Evolutionary conservation across 2,329 filamentous ascomycete species (phyloP), one percentile per base, ranked within the genome.

Genomic region (Colletotrichum australisinense): DNA sequence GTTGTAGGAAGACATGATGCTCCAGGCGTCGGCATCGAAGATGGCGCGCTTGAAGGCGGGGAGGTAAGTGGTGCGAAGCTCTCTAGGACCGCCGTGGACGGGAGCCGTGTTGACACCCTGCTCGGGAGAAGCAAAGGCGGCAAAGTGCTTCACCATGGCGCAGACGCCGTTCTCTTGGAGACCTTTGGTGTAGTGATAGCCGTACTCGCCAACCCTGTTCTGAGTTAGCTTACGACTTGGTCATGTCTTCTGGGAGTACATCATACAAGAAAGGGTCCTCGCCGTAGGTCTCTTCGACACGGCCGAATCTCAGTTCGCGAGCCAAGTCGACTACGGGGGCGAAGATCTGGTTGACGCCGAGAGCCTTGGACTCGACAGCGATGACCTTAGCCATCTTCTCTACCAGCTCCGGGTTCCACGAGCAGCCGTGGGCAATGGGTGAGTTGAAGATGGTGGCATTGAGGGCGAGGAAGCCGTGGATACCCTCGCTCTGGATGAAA

Each of bases 381-480:
- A 94, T 94, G 22, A 88, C 86, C 4, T 84, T 83, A 7, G 86
- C 93, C 92, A 94, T 94, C 76, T 93, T 88, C 75, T 91, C 82
- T 4, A 94, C 84, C 16, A 94, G 81, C 53, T 84, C 86, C 0
- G 88, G 88, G 78, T 95, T 93, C 84, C 91, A 95, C 0, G 92
- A 92, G 78, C 92, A 94, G 19, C 90, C 93, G 66, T 93, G 89
- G 8, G 86, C 93, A 76, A 95, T 94, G 0, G 93, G 93, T 1
- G 91, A 93, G 81, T 94, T 95, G 85, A 94, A 95, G 72, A 95
- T 93, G 1, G 93, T 95, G 3, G 92, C 93, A 79, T 94, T 94
- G 11, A 89, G 88, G 56, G 92, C 88, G 38, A 94, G 84, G 76
- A 94, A 91, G 1, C 93, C 93, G 77, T 95, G 93, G 57, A 95